Evolutionary conservation across 1,139 yeast species (phyloP).

Genomic region (Saccharomyces pastorianus): DNA sequence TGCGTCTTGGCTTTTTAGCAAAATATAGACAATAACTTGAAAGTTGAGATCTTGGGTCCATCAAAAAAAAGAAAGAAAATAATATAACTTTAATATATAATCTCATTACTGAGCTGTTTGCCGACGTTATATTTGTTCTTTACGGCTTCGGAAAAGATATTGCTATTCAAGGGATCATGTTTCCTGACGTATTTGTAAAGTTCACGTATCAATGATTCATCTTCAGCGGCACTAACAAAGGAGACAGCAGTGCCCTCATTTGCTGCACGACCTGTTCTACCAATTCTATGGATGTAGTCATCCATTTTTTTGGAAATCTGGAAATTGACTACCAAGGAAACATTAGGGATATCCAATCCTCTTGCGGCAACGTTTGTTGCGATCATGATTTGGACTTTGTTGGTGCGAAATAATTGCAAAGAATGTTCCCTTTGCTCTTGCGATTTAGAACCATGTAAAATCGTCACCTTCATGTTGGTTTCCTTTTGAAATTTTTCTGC

Average conservation of each 20-base stretch:
- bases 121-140: constrained; percentile 15
- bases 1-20: constrained; percentile 13
- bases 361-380: constrained; percentile 99
- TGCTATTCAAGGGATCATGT: constrained; percentile 15
- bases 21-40: constrained; percentile 1
- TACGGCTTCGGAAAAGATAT: constrained; percentile 15
- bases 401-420: constrained; percentile 75
- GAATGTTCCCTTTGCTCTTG: constrained; percentile 87
- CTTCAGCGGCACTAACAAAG: constrained; percentile 53
- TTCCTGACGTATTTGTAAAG: constrained; percentile 30
- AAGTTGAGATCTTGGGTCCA: not conserved
- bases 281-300: constrained; percentile 85
- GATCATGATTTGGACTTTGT: constrained; percentile 84
- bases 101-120: constrained; percentile 9
- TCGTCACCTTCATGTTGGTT: constrained; percentile 45
- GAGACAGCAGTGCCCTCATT: constrained; percentile 67
- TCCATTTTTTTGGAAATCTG: constrained; percentile 76
- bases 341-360: constrained; percentile 90
- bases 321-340: constrained; percentile 74
- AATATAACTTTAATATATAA: constrained; percentile 12
- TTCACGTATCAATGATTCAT: constrained; percentile 45
- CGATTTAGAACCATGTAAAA: constrained; percentile 78
- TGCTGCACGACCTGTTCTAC: constrained; percentile 96
- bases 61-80: not conserved
- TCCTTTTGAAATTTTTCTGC: constrained; percentile 40